Evolutionary conservation across 2,329 filamentous ascomycete species (phyloP), one percentile per base, ranked within the genome.

Genomic region (Colletotrichum magnum): DNA sequence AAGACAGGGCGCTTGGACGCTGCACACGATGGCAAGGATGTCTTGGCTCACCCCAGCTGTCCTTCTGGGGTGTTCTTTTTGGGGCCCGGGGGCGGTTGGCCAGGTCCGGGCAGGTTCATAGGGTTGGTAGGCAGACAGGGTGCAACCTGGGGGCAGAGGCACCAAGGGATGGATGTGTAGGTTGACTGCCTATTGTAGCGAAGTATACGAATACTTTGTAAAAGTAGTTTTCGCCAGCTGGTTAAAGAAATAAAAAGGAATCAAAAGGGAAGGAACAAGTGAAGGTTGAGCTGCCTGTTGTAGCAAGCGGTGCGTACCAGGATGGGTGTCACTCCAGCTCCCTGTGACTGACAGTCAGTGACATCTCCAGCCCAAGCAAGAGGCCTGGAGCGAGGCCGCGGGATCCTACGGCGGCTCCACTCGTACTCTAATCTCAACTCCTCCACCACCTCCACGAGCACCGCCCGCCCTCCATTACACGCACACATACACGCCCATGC

Each of bases 1-100:
- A 10, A 36, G 62, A 51, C 67, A 41, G 57, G 26, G 62, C 63
- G 57, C 62, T 69, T 59, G 62, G 67, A 69, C 47, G 63, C 45
- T 51, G 57, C 36, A 18, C 21, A 56, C 50, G 28, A 24, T 47
- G 54, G 26, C 41, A 21, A 52, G 45, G 26, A 57, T 54, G 28
- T 21, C 53, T 24, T 21, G n/a, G 15, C 32, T 43, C 36, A 26
- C 47, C 18, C 43, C 48, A 16, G 21, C 28, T 47, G 6, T 26
- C 15, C 36, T 53, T 18, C 28, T 53, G 47, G n/a, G 1, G 58
- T 43, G 21, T 28, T 43, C 18, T 6, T 45, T 45, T 26, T 21
- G 54, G 60, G 59, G 28, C 39, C 26, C 28, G 53, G 48, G 64
- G 60, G 26, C 39, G 52, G 58, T 45, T 63, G 64, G 52, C 26